Evolutionary conservation across 2,329 filamentous ascomycete genomes (phyloP).

Genomic region (Pezicula rhizophila): DNA sequence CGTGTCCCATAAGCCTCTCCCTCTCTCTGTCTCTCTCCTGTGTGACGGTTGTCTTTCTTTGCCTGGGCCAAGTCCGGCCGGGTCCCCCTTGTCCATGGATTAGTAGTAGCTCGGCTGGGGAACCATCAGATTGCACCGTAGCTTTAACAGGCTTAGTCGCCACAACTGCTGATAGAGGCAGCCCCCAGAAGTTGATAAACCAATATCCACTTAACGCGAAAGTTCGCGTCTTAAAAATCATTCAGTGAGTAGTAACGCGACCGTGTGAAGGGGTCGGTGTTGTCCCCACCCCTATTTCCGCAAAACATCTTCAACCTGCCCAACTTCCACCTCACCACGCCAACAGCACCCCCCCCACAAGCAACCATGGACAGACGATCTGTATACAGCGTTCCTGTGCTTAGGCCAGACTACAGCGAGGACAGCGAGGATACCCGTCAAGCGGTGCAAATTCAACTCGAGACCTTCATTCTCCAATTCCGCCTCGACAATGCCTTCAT

Average conservation of each 20-base stretch:
- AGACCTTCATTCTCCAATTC: slow-evolving; percentile 90
- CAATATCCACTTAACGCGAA: slow-evolving; percentile 8
- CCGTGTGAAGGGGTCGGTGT: not conserved
- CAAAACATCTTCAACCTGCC: not conserved
- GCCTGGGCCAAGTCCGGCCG: too few relatives aligned
- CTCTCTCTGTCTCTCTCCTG: not conserved
- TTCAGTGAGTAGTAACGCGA: not conserved
- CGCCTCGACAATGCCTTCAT: slow-evolving; percentile 91
- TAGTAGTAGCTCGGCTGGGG: too few relatives aligned
- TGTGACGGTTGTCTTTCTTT: not conserved
- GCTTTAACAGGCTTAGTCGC: too few relatives aligned
- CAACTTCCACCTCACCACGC: not conserved
- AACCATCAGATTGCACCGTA: too few relatives aligned
- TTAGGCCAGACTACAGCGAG: slow-evolving; percentile 57
- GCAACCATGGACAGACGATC: slow-evolving; percentile 75
- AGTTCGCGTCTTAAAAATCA: slow-evolving; percentile 4
- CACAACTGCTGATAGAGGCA: too few relatives aligned
- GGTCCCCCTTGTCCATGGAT: too few relatives aligned
- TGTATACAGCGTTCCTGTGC: slow-evolving; percentile 79
- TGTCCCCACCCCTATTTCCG: not conserved
- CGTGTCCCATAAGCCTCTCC: not conserved
- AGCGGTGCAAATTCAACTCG: slow-evolving; percentile 71
- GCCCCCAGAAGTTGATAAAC: too few relatives aligned
- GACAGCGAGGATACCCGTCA: slow-evolving; percentile 57
- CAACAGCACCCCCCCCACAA: not conserved